These are phyloP conservation scores for Plantago major DNA, from an alignment of 257 asterid species.

Conservation along the genomic window DNA sequence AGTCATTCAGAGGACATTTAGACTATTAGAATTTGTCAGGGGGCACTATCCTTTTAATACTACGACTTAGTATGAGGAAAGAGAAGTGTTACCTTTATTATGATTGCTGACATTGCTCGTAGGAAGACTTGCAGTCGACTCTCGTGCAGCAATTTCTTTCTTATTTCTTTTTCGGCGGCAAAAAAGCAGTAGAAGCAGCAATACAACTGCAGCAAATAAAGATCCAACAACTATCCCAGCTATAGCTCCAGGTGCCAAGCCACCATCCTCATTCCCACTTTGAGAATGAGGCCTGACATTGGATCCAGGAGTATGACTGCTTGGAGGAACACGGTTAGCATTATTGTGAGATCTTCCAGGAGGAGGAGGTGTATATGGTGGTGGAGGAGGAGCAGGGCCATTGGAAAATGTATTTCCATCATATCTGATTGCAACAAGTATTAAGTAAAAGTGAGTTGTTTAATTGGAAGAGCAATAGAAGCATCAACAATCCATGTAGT, in stretches of 20 bases:
- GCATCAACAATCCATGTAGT: conserved; percentile 9
- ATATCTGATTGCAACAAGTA: conserved; percentile 43
- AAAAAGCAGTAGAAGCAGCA: conserved; percentile 55
- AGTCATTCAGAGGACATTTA: too few species aligned
- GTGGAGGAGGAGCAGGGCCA: conserved; percentile 96
- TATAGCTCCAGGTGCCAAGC: conserved; percentile 66
- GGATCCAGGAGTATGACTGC: conserved; percentile 45
- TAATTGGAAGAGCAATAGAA: conserved; percentile 12
- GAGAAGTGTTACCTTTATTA: conserved; percentile 38
- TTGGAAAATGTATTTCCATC: conserved; percentile 73
- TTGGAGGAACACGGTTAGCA: conserved; percentile 36
- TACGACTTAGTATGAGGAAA: conserved; percentile 10
- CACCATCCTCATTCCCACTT: conserved; percentile 46
- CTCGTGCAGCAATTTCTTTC: conserved; percentile 73
- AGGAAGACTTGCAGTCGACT: conserved; percentile 60
- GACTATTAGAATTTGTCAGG: too few species aligned
- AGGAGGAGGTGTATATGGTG: conserved; percentile 83
- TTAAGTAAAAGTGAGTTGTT: conserved; percentile 8
- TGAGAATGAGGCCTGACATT: conserved; percentile 30
- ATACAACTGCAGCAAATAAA: conserved; percentile 38
- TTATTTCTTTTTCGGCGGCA: conserved; percentile 54
- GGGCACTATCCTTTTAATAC: too few species aligned
- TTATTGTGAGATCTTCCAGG: conserved; percentile 57
- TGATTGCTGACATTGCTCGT: conserved; percentile 35
- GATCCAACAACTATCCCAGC: conserved; percentile 80